phyloP scores from a whole-genome alignment of 169 alveolate genomes.

The Prorocentrum cordatum region DNA sequence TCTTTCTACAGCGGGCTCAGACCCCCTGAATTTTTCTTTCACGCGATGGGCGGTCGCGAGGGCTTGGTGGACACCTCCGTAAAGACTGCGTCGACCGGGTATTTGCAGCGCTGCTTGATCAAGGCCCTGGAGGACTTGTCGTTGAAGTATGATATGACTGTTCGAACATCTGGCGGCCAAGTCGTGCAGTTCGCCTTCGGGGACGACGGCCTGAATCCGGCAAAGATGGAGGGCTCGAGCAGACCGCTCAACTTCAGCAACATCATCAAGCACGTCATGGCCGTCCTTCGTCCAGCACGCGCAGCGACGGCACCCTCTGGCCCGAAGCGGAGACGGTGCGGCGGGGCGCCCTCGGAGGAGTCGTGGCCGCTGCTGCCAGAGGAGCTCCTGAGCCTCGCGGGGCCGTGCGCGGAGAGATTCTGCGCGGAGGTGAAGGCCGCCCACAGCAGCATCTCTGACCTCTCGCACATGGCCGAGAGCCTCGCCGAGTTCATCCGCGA shows the following conservation, averaged over 20 bases:
- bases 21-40: conserved; percentile 97
- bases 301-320: neutral
- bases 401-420: conserved; percentile 2
- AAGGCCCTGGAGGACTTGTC: conserved; percentile 94
- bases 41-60: conserved; percentile 99
- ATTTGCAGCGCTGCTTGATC: conserved; percentile 94
- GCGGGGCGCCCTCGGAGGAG: neutral
- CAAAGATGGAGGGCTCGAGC: conserved; percentile 80
- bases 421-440: too few relatives aligned
- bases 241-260: conserved; percentile 15
- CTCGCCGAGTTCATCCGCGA: neutral
- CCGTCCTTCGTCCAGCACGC: conserved; percentile 18
- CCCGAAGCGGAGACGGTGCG: neutral
- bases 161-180: conserved; percentile 91
- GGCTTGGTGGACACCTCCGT: conserved; percentile 99
- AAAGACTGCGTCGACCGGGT: conserved; percentile 98
- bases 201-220: conserved; percentile 89
- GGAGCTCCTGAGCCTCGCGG: neutral
- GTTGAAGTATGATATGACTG: conserved; percentile 86
- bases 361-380: conserved; percentile 20
- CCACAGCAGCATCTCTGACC: too few relatives aligned
- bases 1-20: conserved; percentile 88
- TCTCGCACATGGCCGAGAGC: neutral
- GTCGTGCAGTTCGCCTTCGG: conserved; percentile 96
- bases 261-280: neutral